Evolutionary conservation across 2,329 filamentous ascomycete genomes (phyloP).

Genomic region (Cladosporium sp.): DNA sequence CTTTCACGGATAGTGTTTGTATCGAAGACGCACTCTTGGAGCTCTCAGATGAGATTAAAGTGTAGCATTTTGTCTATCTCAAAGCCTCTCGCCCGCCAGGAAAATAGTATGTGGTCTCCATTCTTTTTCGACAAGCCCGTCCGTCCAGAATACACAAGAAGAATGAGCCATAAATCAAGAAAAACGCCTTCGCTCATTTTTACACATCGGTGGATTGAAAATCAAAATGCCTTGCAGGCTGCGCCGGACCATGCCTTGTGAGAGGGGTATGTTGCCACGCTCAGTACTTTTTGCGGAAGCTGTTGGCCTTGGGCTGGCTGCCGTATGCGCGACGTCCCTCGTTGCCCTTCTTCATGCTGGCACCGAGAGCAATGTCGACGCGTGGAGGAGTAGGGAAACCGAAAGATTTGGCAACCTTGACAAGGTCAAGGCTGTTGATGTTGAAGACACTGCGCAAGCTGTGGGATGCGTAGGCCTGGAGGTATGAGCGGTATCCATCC

Average conservation of each 20-base stretch:
- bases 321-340: constrained; percentile 73
- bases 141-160: not conserved
- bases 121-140: not conserved
- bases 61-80: constrained; percentile 6
- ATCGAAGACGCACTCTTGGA: not conserved
- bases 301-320: constrained; percentile 68
- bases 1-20: not conserved
- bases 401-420: constrained; percentile 82
- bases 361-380: constrained; percentile 75
- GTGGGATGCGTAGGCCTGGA: constrained; percentile 92
- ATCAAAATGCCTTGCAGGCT: constrained; percentile 8
- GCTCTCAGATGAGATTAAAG: not conserved
- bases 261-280: not conserved
- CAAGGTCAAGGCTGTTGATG: constrained; percentile 76
- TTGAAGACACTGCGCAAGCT: constrained; percentile 81
- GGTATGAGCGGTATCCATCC: constrained; percentile 80
- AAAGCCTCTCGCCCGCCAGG: not conserved
- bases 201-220: constrained; percentile 2
- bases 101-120: not conserved
- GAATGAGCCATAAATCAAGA: constrained; percentile 2
- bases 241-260: constrained; percentile 10
- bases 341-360: constrained; percentile 73
- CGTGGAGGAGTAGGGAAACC: constrained; percentile 75
- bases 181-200: constrained; percentile 18
- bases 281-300: constrained; percentile 20